Conservation (phyloP, 768 basidiomycete genomes). For the Boletus bicolor region DNA sequence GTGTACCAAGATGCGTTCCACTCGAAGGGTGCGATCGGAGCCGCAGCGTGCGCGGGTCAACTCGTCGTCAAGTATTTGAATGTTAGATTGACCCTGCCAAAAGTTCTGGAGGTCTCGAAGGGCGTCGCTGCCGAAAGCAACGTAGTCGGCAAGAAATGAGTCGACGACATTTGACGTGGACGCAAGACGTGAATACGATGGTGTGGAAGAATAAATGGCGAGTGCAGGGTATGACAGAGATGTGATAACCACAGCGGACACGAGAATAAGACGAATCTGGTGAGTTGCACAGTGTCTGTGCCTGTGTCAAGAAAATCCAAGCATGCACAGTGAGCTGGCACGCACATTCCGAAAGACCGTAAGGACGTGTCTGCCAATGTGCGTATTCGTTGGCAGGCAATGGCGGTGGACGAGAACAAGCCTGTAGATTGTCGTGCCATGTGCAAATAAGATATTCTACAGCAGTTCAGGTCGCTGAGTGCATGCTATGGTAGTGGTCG, state of each 20-base stretch:
- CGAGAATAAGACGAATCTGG: constrained; percentile 85
- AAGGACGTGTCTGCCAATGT: constrained; percentile 49
- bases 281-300: constrained; percentile 84
- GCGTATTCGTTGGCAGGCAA: constrained; percentile 34
- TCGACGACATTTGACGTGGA: constrained; percentile 58
- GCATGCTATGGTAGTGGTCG: constrained; percentile 15
- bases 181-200: constrained; percentile 55
- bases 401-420: constrained; percentile 17
- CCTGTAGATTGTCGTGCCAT: constrained; percentile 24
- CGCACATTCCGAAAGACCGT: constrained; percentile 78
- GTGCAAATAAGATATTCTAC: constrained; percentile 7
- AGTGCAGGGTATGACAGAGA: constrained; percentile 90
- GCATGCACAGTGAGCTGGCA: constrained; percentile 17
- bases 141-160: constrained; percentile 52
- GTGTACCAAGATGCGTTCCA: constrained; percentile 74
- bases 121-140: constrained; percentile 49
- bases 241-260: constrained; percentile 84
- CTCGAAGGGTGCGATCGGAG: constrained; percentile 63
- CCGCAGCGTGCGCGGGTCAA: constrained; percentile 70
- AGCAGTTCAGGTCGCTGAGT: constrained; percentile 9
- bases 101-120: constrained; percentile 66
- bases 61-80: constrained; percentile 68
- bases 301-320: constrained; percentile 7
- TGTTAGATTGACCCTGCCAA: constrained; percentile 62
- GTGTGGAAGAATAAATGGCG: constrained; percentile 74